Evolutionary conservation across 2,329 filamentous ascomycete species (phyloP).

Genomic region (Penicillium sp.): DNA sequence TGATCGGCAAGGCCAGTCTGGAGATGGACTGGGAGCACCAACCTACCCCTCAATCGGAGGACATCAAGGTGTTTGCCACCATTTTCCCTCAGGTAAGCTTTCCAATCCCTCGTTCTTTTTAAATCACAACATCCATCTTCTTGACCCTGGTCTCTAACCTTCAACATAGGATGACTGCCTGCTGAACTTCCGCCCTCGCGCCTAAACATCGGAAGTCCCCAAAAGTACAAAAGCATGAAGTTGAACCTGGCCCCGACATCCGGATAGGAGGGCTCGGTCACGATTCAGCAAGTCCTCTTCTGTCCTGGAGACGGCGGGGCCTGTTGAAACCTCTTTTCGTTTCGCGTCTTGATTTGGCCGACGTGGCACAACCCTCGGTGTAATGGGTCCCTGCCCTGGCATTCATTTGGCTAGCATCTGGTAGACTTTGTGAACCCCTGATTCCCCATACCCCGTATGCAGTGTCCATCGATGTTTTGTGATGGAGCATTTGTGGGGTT

Average conservation of each 20-base stretch:
- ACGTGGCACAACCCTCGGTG: slow-evolving; percentile 13
- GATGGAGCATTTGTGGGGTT: slow-evolving; percentile 16
- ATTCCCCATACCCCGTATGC: slow-evolving; percentile 12
- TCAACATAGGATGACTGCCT: slow-evolving; percentile 75
- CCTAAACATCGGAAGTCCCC: slow-evolving; percentile 30
- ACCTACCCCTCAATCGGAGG: slow-evolving; percentile 79
- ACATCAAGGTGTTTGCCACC: slow-evolving; percentile 97
- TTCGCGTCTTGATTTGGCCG: slow-evolving; percentile 16
- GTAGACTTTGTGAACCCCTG: slow-evolving; percentile 4
- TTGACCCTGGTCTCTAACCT: slow-evolving; percentile 22
- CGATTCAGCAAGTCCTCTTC: slow-evolving; percentile 19
- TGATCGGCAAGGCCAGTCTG: slow-evolving; percentile 88
- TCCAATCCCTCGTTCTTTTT: background rate
- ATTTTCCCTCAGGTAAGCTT: slow-evolving; percentile 87
- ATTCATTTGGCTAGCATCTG: slow-evolving; percentile 3
- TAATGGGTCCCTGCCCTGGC: slow-evolving; percentile 1
- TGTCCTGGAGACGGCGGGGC: slow-evolving; percentile 29
- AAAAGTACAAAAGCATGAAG: slow-evolving; percentile 21
- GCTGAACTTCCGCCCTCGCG: slow-evolving; percentile 66
- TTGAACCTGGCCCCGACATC: slow-evolving; percentile 19
- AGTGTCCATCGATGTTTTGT: slow-evolving; percentile 6
- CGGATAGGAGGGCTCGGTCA: slow-evolving; percentile 23
- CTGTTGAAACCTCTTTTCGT: slow-evolving; percentile 13
- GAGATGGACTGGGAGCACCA: slow-evolving; percentile 89
- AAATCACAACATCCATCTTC: slow-evolving; percentile 6